These are phyloP conservation scores for Fusarium lateritium DNA, from an alignment of 2,329 filamentous ascomycete species.

Conservation along the genomic window DNA sequence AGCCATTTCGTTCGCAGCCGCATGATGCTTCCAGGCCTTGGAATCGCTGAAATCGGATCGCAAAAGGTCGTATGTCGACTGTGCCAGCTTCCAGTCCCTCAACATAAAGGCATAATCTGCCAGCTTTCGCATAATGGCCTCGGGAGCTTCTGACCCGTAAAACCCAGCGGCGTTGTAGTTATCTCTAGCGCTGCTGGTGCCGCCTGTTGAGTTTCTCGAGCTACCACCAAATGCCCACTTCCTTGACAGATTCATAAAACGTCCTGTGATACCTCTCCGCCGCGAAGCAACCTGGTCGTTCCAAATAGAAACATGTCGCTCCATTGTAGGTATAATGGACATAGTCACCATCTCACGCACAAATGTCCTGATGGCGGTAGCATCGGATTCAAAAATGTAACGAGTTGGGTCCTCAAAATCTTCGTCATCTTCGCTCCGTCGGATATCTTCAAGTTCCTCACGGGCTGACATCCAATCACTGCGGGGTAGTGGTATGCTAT, in stretches of 20 bases:
- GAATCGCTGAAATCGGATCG: slow-evolving; percentile 92
- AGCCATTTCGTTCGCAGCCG: slow-evolving; percentile 95
- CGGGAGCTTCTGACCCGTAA: slow-evolving; percentile 86
- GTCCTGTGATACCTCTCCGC: slow-evolving; percentile 87
- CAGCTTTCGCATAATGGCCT: slow-evolving; percentile 92
- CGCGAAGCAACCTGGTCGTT: slow-evolving; percentile 97
- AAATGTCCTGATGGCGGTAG: slow-evolving; percentile 88
- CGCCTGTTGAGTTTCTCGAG: slow-evolving; percentile 72
- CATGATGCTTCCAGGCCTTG: slow-evolving; percentile 97
- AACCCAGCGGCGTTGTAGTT: slow-evolving; percentile 88
- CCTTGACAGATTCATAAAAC: slow-evolving; percentile 95
- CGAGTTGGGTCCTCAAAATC: slow-evolving; percentile 78
- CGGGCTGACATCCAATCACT: slow-evolving; percentile 91
- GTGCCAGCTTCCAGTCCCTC: slow-evolving; percentile 92
- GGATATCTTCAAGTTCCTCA: slow-evolving; percentile 85
- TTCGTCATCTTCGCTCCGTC: slow-evolving; percentile 76
- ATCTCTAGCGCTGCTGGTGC: slow-evolving; percentile 65
- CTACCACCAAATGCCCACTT: slow-evolving; percentile 87
- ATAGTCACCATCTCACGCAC: slow-evolving; percentile 96
- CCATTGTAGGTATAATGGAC: slow-evolving; percentile 96
- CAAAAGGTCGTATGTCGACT: slow-evolving; percentile 92
- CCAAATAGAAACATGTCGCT: slow-evolving; percentile 90
- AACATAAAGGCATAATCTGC: slow-evolving; percentile 98
- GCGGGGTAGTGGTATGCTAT: slow-evolving; percentile 84
- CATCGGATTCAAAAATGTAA: slow-evolving; percentile 93